Percentiles rank a stretch among this genome's conserved stretches.
Evolutionary conservation across 805 yeast species (phyloP).

Genomic region (Wickerhamiella cacticola): DNA sequence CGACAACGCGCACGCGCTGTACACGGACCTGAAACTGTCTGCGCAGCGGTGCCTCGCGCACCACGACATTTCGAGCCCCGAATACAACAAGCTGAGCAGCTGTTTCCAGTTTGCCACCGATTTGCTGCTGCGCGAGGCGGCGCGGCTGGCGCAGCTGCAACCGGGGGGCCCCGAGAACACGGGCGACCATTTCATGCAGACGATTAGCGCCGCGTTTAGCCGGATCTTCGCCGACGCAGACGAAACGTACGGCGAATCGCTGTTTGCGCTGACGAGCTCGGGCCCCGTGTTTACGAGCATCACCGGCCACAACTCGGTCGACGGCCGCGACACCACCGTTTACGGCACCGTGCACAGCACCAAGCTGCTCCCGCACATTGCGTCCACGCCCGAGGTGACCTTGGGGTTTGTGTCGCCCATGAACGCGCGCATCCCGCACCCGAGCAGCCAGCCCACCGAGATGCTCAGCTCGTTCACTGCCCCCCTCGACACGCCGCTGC

Average conservation of each 20-base stretch:
- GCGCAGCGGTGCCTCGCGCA: background rate
- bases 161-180: slow-evolving; percentile 15
- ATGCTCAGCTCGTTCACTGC: slow-evolving; percentile 33
- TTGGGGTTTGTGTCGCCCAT: slow-evolving; percentile 38
- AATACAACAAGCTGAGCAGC: slow-evolving; percentile 22
- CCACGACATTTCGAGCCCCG: slow-evolving; percentile 22
- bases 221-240: slow-evolving; percentile 46
- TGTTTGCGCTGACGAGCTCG: slow-evolving; percentile 44
- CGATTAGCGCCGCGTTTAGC: slow-evolving; percentile 22
- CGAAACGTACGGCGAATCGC: slow-evolving; percentile 82
- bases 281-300: slow-evolving; percentile 76
- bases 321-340: slow-evolving; percentile 55
- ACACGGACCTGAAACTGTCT: slow-evolving; percentile 10
- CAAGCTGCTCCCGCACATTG: slow-evolving; percentile 50
- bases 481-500: slow-evolving; percentile 36
- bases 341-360: slow-evolving; percentile 59
- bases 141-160: slow-evolving; percentile 22
- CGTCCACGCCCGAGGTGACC: slow-evolving; percentile 24
- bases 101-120: slow-evolving; percentile 27
- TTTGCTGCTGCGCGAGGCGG: slow-evolving; percentile 27
- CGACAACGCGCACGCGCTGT: slow-evolving; percentile 11
- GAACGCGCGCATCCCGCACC: slow-evolving; percentile 37
- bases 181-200: slow-evolving; percentile 20
- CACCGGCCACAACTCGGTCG: slow-evolving; percentile 56
- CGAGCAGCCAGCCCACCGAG: slow-evolving; percentile 41